phyloP scores from a whole-genome alignment of 805 yeast genomes.

The Zygosaccharomyces bisporus region DNA sequence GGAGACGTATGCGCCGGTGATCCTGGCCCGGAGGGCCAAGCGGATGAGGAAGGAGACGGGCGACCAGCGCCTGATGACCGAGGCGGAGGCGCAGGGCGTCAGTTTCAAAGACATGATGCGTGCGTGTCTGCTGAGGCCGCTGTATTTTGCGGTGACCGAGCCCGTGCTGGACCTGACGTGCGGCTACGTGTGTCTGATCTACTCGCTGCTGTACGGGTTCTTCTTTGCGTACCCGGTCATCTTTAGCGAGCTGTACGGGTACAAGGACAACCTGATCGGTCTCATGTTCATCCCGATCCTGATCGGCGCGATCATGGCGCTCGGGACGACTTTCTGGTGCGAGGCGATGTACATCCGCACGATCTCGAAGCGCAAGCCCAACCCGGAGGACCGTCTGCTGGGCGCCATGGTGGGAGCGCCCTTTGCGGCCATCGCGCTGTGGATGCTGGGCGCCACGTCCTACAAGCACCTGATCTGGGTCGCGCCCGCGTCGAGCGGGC shows the following conservation, averaged over 20 bases:
- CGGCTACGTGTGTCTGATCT: conserved; percentile 81
- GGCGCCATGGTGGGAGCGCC: conserved; percentile 85
- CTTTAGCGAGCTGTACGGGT: conserved; percentile 71
- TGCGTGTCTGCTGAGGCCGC: conserved; percentile 74
- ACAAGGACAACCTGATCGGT: conserved; percentile 73
- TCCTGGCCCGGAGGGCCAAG: conserved; percentile 62
- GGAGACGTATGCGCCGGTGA: conserved; percentile 88
- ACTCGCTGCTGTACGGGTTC: conserved; percentile 87
- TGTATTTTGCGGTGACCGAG: conserved; percentile 71
- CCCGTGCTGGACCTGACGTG: conserved; percentile 84
- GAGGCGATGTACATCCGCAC: conserved; percentile 58
- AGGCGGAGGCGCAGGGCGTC: conserved; percentile 81
- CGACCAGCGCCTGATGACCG: conserved; percentile 81
- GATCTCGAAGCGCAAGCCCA: conserved; percentile 53
- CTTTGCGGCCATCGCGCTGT: conserved; percentile 74
- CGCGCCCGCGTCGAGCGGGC: conserved; percentile 73
- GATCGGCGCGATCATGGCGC: conserved; percentile 77
- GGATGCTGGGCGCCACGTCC: conserved; percentile 78
- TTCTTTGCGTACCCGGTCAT: conserved; percentile 94
- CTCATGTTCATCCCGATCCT: conserved; percentile 86
- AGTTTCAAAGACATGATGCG: conserved; percentile 63
- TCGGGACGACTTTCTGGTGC: conserved; percentile 67
- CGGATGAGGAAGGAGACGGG: conserved; percentile 75
- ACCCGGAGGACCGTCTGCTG: conserved; percentile 74
- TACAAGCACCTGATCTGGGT: conserved; percentile 71